phyloP scores from a whole-genome alignment of 2,329 filamentous ascomycete genomes.

The Diaporthe sp. region DNA sequence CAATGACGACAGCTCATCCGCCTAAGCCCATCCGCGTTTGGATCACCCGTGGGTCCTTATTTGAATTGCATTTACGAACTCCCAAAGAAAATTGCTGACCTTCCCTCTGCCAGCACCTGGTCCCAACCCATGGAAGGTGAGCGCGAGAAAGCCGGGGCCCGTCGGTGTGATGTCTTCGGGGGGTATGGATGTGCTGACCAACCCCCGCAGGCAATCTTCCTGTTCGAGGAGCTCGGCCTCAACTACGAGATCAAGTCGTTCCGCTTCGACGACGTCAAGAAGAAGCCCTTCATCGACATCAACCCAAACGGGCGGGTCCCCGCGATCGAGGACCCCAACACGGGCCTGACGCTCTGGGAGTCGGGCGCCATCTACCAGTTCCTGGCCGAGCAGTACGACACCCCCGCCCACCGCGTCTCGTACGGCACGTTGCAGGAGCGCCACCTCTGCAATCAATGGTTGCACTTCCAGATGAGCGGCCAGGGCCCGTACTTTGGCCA shows the following conservation, averaged over 20 bases:
- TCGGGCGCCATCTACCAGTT: conserved; percentile 47
- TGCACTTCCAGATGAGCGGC: conserved; percentile 59
- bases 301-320: conserved; percentile 55
- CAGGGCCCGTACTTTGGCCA: conserved; percentile 63
- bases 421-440: conserved; percentile 43
- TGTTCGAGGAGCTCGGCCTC: conserved; percentile 54
- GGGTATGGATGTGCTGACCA: conserved; percentile 42
- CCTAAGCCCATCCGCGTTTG: conserved; percentile 11
- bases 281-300: conserved; percentile 47
- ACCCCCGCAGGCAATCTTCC: conserved; percentile 49
- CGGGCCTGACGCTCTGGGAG: conserved; percentile 49
- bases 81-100: not conserved
- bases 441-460: conserved; percentile 49
- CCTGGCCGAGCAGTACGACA: conserved; percentile 48
- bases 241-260: conserved; percentile 50
- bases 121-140: conserved; percentile 34
- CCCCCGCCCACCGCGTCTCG: conserved; percentile 40
- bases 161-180: accelerated
- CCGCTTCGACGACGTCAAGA: conserved; percentile 46
- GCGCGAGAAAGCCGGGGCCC: accelerated
- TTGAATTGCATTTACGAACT: not conserved
- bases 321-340: conserved; percentile 53
- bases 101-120: not conserved
- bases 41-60: not conserved
- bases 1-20: not conserved